Percentiles rank a stretch among this genome's conserved stretches.
phyloP scores from a whole-genome alignment of 805 yeast genomes.

The Komagataella phaffii region DNA sequence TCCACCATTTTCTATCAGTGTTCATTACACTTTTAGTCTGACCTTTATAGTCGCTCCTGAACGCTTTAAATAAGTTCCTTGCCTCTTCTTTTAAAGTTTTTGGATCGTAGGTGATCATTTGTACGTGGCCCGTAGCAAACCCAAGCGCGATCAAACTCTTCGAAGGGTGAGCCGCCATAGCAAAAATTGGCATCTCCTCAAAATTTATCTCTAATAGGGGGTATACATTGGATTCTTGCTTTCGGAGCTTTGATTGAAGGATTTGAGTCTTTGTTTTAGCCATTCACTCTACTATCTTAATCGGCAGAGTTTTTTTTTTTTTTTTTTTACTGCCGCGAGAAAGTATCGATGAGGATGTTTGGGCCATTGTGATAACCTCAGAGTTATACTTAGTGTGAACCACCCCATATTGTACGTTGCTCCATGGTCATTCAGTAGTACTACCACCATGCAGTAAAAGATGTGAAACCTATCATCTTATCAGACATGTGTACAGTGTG shows the following conservation, averaged over 20 bases:
- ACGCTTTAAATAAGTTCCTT: neutral
- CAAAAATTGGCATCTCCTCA: slow-evolving; percentile 52
- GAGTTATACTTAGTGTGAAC: too few species aligned
- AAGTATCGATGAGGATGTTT: neutral
- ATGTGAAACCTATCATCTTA: too few species aligned
- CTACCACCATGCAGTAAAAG: too few species aligned
- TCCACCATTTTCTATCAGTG: slow-evolving; percentile 33
- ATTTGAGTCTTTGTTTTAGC: neutral
- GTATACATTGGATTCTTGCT: neutral
- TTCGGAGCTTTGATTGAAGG: neutral
- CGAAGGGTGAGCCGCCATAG: slow-evolving; percentile 69
- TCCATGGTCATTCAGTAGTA: too few species aligned
- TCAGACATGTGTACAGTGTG: too few species aligned
- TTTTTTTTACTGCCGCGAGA: neutral
- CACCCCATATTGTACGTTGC: too few species aligned
- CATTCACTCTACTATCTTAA: neutral
- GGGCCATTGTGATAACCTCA: too few species aligned
- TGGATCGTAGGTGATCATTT: slow-evolving; percentile 44
- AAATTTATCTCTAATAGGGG: slow-evolving; percentile 25
- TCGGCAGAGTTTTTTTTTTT: neutral
- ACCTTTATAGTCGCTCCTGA: neutral
- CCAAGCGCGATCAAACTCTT: slow-evolving; percentile 55
- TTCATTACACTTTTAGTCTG: slow-evolving; percentile 12
- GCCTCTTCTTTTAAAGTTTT: slow-evolving; percentile 20
- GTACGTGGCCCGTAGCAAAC: slow-evolving; percentile 70